phyloP scores from a whole-genome alignment of 1,284 basidiomycete species.

The Malassezia slooffiae region DNA sequence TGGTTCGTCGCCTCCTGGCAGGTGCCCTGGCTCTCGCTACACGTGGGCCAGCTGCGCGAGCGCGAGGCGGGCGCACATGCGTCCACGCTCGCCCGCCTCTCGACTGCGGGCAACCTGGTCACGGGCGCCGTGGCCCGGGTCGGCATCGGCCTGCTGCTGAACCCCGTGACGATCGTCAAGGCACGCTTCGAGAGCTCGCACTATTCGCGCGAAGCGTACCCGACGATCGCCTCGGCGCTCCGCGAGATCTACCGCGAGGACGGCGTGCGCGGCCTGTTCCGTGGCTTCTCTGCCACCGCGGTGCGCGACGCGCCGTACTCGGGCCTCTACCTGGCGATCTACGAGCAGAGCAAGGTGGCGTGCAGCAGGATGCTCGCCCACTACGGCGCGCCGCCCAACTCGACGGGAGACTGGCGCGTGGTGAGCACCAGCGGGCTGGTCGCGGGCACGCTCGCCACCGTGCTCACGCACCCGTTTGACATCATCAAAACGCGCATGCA shows the following conservation, averaged over 20 bases:
- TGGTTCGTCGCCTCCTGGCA: slow-evolving; percentile 23
- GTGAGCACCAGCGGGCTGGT: slow-evolving; percentile 26
- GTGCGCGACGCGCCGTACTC: slow-evolving; percentile 91
- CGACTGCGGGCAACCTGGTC: slow-evolving; percentile 69
- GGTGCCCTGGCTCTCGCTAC: slow-evolving; percentile 45
- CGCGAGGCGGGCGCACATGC: slow-evolving; percentile 59
- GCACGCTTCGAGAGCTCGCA: slow-evolving; percentile 66
- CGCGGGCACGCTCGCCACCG: slow-evolving; percentile 37
- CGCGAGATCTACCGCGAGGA: slow-evolving; percentile 53
- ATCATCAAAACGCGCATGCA: slow-evolving; percentile 46
- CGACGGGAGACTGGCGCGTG: slow-evolving; percentile 30
- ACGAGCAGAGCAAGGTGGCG: slow-evolving; percentile 53
- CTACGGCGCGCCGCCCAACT: slow-evolving; percentile 5
- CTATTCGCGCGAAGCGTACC: slow-evolving; percentile 30
- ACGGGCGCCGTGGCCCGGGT: slow-evolving; percentile 79
- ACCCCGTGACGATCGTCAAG: slow-evolving; percentile 88
- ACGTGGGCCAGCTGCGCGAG: slow-evolving; percentile 79
- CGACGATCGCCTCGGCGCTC: slow-evolving; percentile 28
- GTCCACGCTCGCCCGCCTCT: slow-evolving; percentile 53
- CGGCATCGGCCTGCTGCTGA: slow-evolving; percentile 73
- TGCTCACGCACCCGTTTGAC: slow-evolving; percentile 45
- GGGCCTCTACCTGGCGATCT: slow-evolving; percentile 80
- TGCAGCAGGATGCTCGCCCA: slow-evolving; percentile 20
- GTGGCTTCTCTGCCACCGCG: slow-evolving; percentile 79
- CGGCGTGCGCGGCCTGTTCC: slow-evolving; percentile 71